phyloP scores from a whole-genome alignment of 306 rosid species.

The Sesbania bispinosa region DNA sequence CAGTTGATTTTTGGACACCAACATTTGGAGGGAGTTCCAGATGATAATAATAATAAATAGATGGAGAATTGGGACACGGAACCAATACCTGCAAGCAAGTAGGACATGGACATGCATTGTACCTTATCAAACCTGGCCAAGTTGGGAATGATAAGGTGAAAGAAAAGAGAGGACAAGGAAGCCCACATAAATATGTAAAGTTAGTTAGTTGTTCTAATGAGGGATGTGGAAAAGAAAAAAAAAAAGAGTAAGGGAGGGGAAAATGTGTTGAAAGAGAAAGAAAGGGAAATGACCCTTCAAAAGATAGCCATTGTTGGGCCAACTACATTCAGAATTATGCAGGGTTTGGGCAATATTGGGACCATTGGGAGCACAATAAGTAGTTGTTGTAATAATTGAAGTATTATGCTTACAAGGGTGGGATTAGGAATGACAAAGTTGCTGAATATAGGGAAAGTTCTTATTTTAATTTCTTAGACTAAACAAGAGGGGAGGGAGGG shows the following conservation, averaged over 20 bases:
- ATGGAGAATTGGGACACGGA: slow-evolving; percentile 18
- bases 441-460: slow-evolving; percentile 40
- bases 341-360: slow-evolving; percentile 54
- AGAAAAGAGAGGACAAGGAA: slow-evolving; percentile 27
- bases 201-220: slow-evolving; percentile 28
- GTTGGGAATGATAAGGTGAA: slow-evolving; percentile 66
- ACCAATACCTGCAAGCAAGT: slow-evolving; percentile 34
- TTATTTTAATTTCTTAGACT: slow-evolving; percentile 33
- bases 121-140: slow-evolving; percentile 68
- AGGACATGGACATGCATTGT: slow-evolving; percentile 25
- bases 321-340: slow-evolving; percentile 70
- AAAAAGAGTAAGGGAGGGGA: not conserved
- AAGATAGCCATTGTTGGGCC: slow-evolving; percentile 50
- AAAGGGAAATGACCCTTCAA: slow-evolving; percentile 56
- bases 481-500: slow-evolving; percentile 11
- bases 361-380: slow-evolving; percentile 47
- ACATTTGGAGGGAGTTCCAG: slow-evolving; percentile 83
- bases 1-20: slow-evolving; percentile 97
- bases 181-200: slow-evolving; percentile 49
- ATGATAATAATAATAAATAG: slow-evolving; percentile 30
- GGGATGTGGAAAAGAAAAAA: slow-evolving; percentile 28
- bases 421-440: slow-evolving; percentile 56
- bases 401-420: slow-evolving; percentile 48
- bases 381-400: slow-evolving; percentile 58
- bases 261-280: slow-evolving; percentile 38